Conservation (phyloP, 352 stramenopile genomes). For the Phytophthora syringae region DNA sequence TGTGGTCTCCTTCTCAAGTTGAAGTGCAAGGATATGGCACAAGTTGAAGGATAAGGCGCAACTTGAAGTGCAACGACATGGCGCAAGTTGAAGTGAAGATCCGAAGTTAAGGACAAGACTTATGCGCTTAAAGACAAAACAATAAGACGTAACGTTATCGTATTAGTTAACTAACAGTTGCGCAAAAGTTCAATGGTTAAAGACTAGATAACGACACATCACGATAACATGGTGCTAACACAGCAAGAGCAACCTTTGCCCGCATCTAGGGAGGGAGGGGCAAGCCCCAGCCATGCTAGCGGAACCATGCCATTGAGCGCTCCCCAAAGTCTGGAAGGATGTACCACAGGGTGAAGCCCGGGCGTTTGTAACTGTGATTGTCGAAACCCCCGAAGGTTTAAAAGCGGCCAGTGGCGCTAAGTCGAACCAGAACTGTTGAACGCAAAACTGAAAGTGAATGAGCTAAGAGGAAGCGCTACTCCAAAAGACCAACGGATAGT, state of each 20-base stretch:
- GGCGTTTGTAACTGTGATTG: not conserved
- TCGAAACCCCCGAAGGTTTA: not conserved
- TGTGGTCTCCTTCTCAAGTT: no score
- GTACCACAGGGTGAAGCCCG: not conserved
- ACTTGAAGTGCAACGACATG: no score
- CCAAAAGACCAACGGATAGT: not conserved
- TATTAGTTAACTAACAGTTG: no score
- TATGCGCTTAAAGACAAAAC: no score
- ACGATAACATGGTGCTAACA: not conserved
- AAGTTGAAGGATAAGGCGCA: no score
- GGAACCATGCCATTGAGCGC: not conserved
- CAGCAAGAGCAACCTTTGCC: not conserved
- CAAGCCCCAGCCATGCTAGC: not conserved
- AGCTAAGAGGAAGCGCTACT: not conserved
- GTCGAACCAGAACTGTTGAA: not conserved
- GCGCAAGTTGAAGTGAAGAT: no score
- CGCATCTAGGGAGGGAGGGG: not conserved
- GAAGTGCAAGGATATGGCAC: no score
- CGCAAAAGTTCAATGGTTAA: not conserved
- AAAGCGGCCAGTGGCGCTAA: not conserved
- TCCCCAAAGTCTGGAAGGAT: not conserved
- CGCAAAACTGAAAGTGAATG: not conserved
- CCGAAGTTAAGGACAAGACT: no score
- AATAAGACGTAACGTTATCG: no score
- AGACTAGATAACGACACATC: not conserved